A percentile compares a stretch with the other conserved stretches of the same genome.
Evolutionary conservation across 306 rosid genomes (phyloP).

Genomic region (Cucumis melo): DNA sequence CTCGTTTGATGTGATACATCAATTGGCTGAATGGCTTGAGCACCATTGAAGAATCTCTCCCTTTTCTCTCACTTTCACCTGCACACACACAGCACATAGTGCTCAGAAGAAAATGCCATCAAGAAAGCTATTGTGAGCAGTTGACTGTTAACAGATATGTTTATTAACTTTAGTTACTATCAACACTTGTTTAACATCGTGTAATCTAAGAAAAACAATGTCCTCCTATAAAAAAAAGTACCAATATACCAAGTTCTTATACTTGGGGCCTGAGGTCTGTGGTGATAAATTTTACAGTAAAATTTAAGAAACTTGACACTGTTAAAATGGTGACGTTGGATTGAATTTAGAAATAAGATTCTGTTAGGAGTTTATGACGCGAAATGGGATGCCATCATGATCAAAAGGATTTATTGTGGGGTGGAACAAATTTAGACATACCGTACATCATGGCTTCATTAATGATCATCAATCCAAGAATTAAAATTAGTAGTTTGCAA

Average conservation of each 20-base stretch:
- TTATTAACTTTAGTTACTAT: background rate
- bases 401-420: background rate
- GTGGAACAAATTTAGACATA: background rate
- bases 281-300: background rate
- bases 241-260: background rate
- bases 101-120: background rate
- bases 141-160: background rate
- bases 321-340: background rate
- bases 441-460: background rate
- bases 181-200: background rate
- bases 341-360: background rate
- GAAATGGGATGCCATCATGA: background rate
- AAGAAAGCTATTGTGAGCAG: background rate
- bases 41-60: slow-evolving; percentile 5
- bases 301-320: background rate
- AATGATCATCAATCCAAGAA: background rate
- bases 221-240: background rate
- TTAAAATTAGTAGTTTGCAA: background rate
- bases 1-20: background rate
- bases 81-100: background rate
- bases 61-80: background rate
- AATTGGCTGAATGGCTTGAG: background rate
- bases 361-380: background rate
- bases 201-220: background rate
- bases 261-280: background rate